A percentile compares a stretch with the other conserved stretches of the same genome.
phyloP scores from a whole-genome alignment of 2,329 filamentous ascomycete species.

The Aureobasidium mangrovei region DNA sequence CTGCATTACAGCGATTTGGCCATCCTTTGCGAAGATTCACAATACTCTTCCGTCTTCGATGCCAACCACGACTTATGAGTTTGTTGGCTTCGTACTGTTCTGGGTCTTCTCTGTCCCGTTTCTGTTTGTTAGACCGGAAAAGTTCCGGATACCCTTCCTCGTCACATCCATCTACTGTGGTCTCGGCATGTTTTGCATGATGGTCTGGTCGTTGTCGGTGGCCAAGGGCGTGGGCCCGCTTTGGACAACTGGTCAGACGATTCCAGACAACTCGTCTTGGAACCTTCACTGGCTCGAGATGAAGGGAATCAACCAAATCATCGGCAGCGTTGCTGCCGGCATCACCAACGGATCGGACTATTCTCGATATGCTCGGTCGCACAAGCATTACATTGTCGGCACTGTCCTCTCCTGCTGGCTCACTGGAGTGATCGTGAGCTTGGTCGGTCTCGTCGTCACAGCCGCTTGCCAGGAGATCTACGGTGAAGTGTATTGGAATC shows the following conservation, averaged over 20 bases:
- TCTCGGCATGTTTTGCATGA: slow-evolving; percentile 5
- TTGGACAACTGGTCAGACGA: not conserved
- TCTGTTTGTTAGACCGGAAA: slow-evolving; percentile 3
- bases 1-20: slow-evolving; percentile 7
- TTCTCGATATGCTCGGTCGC: slow-evolving; percentile 33
- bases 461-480: slow-evolving; percentile 32
- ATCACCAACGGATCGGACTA: slow-evolving; percentile 39
- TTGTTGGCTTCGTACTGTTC: slow-evolving; percentile 5
- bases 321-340: slow-evolving; percentile 34
- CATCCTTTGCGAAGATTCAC: slow-evolving; percentile 7
- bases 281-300: slow-evolving; percentile 39
- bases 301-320: slow-evolving; percentile 36
- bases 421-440: slow-evolving; percentile 33
- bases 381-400: slow-evolving; percentile 32
- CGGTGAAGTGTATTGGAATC: slow-evolving; percentile 33
- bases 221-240: slow-evolving; percentile 5
- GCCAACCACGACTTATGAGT: slow-evolving; percentile 9
- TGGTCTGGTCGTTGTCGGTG: slow-evolving; percentile 8
- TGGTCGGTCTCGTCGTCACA: slow-evolving; percentile 36
- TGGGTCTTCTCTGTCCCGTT: slow-evolving; percentile 2
- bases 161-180: slow-evolving; percentile 7
- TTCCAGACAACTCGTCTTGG: slow-evolving; percentile 19
- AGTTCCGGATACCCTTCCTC: not conserved
- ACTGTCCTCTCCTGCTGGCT: slow-evolving; percentile 34
- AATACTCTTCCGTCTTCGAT: not conserved